Conservation (phyloP, 2,329 filamentous ascomycete genomes). For the Botryosphaeria agaves region DNA sequence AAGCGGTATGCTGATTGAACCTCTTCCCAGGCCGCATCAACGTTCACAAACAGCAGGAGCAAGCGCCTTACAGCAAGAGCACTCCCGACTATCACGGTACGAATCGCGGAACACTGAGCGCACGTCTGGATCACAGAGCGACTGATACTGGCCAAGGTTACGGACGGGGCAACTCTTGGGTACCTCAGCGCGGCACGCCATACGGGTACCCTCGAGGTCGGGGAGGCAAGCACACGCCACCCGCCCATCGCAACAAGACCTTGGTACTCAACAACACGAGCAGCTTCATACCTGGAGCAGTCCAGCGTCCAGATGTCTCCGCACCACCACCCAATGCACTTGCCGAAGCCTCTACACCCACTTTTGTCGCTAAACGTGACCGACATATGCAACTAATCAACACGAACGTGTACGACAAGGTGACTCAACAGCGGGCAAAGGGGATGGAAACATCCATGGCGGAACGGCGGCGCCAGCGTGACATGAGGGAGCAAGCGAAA, state of each 20-base stretch:
- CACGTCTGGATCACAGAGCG: background rate
- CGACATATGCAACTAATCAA: slow-evolving; percentile 75
- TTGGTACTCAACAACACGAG: slow-evolving; percentile 47
- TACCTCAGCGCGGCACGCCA: slow-evolving; percentile 22
- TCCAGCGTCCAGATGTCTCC: too few species aligned
- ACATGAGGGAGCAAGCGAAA: slow-evolving; percentile 42
- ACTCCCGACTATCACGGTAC: slow-evolving; percentile 18
- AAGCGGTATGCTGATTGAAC: slow-evolving; percentile 1
- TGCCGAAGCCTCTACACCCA: slow-evolving; percentile 8
- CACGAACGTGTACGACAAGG: slow-evolving; percentile 58
- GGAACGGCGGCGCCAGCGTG: slow-evolving; percentile 35
- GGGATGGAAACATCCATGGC: slow-evolving; percentile 54
- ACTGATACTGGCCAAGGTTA: background rate
- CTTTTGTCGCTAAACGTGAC: slow-evolving; percentile 58
- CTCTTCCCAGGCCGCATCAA: slow-evolving; percentile 53
- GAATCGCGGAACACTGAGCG: slow-evolving; percentile 7
- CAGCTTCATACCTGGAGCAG: too few species aligned
- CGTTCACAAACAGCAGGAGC: slow-evolving; percentile 51
- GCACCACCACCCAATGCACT: too few species aligned
- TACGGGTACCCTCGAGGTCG: slow-evolving; percentile 23
- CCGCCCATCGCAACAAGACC: slow-evolving; percentile 37
- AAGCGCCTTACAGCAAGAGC: slow-evolving; percentile 12
- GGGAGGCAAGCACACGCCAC: slow-evolving; percentile 16
- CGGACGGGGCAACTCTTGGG: slow-evolving; percentile 7
- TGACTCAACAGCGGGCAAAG: slow-evolving; percentile 47